Percentiles rank a stretch among this genome's conserved stretches.
phyloP scores from a whole-genome alignment of 2,329 filamentous ascomycete species.

The Diaporthe velutina region DNA sequence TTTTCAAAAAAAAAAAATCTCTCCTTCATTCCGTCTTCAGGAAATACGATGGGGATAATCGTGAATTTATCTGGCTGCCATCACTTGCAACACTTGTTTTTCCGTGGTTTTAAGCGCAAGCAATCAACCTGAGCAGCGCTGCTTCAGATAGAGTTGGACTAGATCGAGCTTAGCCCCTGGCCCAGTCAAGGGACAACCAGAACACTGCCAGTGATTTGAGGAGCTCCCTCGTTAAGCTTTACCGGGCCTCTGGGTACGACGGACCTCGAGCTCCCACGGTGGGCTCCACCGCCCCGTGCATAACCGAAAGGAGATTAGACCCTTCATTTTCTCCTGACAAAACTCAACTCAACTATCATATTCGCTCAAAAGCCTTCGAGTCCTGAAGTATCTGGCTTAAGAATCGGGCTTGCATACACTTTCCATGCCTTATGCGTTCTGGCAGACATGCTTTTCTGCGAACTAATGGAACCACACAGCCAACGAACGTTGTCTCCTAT shows the following conservation, averaged over 20 bases:
- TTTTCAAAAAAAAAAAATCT: too few relatives aligned
- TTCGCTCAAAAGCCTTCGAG: not conserved
- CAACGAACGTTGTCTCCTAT: not conserved
- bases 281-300: not conserved
- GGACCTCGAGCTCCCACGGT: not conserved
- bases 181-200: not conserved
- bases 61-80: not conserved
- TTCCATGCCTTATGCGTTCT: not conserved
- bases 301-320: constrained; percentile 12
- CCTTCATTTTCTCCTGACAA: not conserved
- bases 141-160: not conserved
- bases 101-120: not conserved
- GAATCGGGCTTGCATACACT: not conserved
- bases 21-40: too few relatives aligned
- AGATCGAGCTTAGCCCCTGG: constrained; percentile 9
- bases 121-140: not conserved
- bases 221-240: not conserved
- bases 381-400: too few relatives aligned
- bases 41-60: too few relatives aligned
- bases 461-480: not conserved
- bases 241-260: constrained; percentile 4
- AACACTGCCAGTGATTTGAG: not conserved
- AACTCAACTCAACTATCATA: not conserved
- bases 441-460: not conserved
- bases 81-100: not conserved